Evolutionary conservation across 2,329 filamentous ascomycete species (phyloP).

Genomic region (Cladophialophora carrionii): DNA sequence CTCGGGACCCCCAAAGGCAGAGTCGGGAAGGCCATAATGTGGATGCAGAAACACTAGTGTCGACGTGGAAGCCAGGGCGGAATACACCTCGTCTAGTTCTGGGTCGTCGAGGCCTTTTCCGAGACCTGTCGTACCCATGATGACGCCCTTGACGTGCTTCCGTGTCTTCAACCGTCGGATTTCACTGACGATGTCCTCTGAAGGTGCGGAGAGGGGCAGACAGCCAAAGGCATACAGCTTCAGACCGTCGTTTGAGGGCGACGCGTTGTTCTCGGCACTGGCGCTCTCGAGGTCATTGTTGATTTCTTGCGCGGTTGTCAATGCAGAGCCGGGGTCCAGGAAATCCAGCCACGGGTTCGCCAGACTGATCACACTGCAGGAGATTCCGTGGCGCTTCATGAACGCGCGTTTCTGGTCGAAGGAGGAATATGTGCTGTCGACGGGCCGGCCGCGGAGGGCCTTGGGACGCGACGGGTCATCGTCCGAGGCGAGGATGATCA

Average conservation of each 20-base stretch:
- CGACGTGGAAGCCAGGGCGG: conserved; percentile 65
- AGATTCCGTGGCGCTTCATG: conserved; percentile 82
- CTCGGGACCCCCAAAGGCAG: conserved; percentile 78
- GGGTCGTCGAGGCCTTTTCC: conserved; percentile 80
- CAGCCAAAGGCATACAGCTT: conserved; percentile 82
- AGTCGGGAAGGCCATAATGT: conserved; percentile 82
- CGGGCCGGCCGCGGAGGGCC: conserved; percentile 70
- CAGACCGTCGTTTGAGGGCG: conserved; percentile 27
- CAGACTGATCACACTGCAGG: conserved; percentile 81
- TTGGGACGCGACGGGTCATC: conserved; percentile 47
- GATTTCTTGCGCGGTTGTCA: conserved; percentile 65
- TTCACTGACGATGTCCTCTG: conserved; percentile 64
- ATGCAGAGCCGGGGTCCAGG: conserved; percentile 64
- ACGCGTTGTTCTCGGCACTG: conserved; percentile 58
- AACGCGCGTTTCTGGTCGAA: conserved; percentile 79
- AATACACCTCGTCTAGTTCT: conserved; percentile 70
- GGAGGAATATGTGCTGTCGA: conserved; percentile 81
- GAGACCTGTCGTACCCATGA: conserved; percentile 82
- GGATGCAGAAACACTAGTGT: conserved; percentile 83
- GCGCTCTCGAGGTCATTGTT: conserved; percentile 77
- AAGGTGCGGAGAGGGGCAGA: conserved; percentile 72
- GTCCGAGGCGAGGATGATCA: conserved; percentile 54
- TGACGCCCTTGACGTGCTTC: conserved; percentile 76
- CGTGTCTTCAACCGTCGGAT: conserved; percentile 66
- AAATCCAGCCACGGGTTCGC: conserved; percentile 97